Evolutionary conservation across 768 basidiomycete genomes (phyloP), one percentile per base, ranked within the genome.

Genomic region (Holtermanniella nyarrowii): DNA sequence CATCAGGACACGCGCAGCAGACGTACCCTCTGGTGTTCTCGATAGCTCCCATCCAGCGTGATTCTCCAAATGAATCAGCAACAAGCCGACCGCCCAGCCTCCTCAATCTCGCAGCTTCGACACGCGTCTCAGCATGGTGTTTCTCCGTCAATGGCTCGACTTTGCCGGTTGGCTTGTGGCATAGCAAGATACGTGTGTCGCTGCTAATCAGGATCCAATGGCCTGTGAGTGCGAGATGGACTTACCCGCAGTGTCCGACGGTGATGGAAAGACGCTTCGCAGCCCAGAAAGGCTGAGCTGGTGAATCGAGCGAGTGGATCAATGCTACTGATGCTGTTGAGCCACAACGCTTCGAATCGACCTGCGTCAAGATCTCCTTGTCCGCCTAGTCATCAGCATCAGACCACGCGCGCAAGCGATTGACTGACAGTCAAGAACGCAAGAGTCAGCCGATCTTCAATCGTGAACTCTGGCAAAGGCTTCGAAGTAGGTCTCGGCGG

Each of bases 31-130:
- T 75, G 1, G 93, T 96, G 59, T 96, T 96, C 25, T 83, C 86
- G 26, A 97, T 75, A 3, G 83, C 87, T 13, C 91, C 93, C 86
- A 95, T 93, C 88, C 88, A 93, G 45, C 86, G 87, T 53, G 83
- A 80, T 76, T 97, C 91, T 5, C 93, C 91, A 62, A 87, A 97
- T 4, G 88, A 90, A 68, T 97, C 93, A 1, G 86, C 86, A 42
- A 95, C 85, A 23, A 93, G 72, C 2, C 64, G 42, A 13, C 86
- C 84, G 11, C 89, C 89, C 81, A 89, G 86, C 49, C 86, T 78
- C 26, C 91, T 79, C 49, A 99, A 74, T 42, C 95, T 77, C 42
- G 81, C 82, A 25, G 86, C 80, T 69, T 99, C 95, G 10, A 86
- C 77, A 26, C 82, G 82, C 21, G 87, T 79, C 61, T 97, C 93